Percentiles rank a stretch among this genome's conserved stretches.
Conservation (phyloP, 148 eudicot genomes). For the Spergularia marina region DNA sequence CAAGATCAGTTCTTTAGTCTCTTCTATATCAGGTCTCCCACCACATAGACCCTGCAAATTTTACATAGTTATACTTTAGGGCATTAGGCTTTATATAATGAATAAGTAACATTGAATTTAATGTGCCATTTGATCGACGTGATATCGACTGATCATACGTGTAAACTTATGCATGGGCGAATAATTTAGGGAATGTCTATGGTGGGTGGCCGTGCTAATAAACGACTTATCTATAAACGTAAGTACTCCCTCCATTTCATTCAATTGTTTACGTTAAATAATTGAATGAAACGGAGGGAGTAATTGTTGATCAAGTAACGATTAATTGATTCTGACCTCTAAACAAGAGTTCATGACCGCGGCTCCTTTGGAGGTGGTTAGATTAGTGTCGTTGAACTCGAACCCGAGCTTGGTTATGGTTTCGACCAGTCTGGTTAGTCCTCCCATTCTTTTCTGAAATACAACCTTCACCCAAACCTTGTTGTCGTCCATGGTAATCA, state of each 20-base stretch:
- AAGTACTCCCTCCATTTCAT: too few relatives aligned
- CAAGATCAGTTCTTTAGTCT: constrained; percentile 36
- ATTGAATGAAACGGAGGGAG: too few relatives aligned
- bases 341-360: constrained; percentile 56
- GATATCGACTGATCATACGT: too few relatives aligned
- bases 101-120: too few relatives aligned
- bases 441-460: constrained; percentile 52
- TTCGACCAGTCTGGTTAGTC: constrained; percentile 56
- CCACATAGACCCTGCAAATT: constrained; percentile 23
- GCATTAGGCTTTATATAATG: too few relatives aligned
- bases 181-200: too few relatives aligned
- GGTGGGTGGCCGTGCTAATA: too few relatives aligned
- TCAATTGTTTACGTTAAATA: too few relatives aligned
- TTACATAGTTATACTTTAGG: too few relatives aligned
- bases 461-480: constrained; percentile 75
- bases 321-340: constrained; percentile 41
- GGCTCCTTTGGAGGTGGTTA: constrained; percentile 59
- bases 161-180: too few relatives aligned
- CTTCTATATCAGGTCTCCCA: constrained; percentile 28
- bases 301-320: neutral
- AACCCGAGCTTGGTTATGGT: constrained; percentile 53
- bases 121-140: too few relatives aligned
- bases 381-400: constrained; percentile 50
- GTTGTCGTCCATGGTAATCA: constrained; percentile 43
- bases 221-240: too few relatives aligned